Evolutionary conservation across 495 filamentous ascomycete genomes (phyloP).

Genomic region (Apiosordaria backusii): DNA sequence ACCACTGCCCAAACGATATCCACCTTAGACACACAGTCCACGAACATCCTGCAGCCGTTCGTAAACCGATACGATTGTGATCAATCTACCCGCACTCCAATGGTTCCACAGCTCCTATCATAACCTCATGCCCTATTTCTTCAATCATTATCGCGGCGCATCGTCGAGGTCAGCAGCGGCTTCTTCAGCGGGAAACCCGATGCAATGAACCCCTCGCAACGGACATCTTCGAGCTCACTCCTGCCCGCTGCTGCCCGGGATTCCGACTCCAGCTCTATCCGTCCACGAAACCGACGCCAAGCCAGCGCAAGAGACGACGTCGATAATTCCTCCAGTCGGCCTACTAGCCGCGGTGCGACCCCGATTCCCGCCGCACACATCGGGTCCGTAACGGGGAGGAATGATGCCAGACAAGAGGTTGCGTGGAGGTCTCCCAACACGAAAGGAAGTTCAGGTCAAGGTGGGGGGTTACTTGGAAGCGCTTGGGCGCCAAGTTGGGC

Average conservation of each 20-base stretch:
- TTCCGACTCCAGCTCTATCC: constrained; percentile 23
- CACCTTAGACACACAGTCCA: too few species aligned
- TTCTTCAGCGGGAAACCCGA: constrained; percentile 28
- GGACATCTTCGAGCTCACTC: constrained; percentile 28
- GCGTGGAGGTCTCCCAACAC: constrained; percentile 28
- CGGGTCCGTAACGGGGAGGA: constrained; percentile 34
- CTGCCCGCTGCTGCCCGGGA: constrained; percentile 22
- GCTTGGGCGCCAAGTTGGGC: constrained; percentile 48
- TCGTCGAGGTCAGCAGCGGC: constrained; percentile 25
- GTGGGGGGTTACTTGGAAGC: constrained; percentile 38
- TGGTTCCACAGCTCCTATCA: not conserved
- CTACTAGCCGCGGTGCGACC: constrained; percentile 31
- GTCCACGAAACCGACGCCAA: constrained; percentile 34
- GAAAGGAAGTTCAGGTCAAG: constrained; percentile 27
- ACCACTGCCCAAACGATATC: not conserved
- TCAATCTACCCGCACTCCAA: not conserved
- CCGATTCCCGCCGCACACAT: constrained; percentile 43
- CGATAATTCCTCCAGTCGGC: constrained; percentile 21
- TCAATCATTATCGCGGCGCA: constrained; percentile 23
- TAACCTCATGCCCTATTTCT: not conserved
- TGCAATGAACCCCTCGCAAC: constrained; percentile 31
- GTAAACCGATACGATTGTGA: not conserved
- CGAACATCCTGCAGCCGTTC: not conserved
- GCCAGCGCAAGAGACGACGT: constrained; percentile 13
- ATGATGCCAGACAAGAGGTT: constrained; percentile 30